These are phyloP conservation scores for Sabuloglossum arenarium DNA, from an alignment of 495 filamentous ascomycete genomes.

Conservation along the genomic window DNA sequence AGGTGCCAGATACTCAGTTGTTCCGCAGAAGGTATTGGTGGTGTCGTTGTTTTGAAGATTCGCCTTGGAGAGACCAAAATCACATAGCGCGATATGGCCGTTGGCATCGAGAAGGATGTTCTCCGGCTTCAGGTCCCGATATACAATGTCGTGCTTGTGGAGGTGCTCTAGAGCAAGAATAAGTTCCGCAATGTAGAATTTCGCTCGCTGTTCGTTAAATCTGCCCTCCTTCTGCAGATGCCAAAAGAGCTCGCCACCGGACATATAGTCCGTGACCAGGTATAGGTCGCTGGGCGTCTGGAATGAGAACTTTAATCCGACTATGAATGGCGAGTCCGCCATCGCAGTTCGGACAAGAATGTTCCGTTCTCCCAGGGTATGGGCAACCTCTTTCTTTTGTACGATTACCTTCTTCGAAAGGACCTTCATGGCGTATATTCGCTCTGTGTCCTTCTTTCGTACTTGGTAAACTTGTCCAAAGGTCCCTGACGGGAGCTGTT, in stretches of 20 bases:
- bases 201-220: slow-evolving; percentile 84
- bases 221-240: slow-evolving; percentile 94
- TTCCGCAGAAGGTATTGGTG: slow-evolving; percentile 97
- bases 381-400: slow-evolving; percentile 96
- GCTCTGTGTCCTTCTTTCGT: slow-evolving; percentile 87
- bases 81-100: slow-evolving; percentile 67
- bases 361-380: slow-evolving; percentile 91
- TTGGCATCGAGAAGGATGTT: slow-evolving; percentile 73
- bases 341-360: slow-evolving; percentile 92
- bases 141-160: slow-evolving; percentile 93
- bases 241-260: slow-evolving; percentile 95
- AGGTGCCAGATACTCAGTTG: slow-evolving; percentile 90
- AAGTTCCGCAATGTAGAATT: slow-evolving; percentile 97
- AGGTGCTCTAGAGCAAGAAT: slow-evolving; percentile 91
- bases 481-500: slow-evolving; percentile 27
- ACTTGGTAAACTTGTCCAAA: slow-evolving; percentile 99
- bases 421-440: slow-evolving; percentile 98
- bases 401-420: slow-evolving; percentile 98
- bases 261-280: slow-evolving; percentile 99
- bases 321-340: slow-evolving; percentile 91
- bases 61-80: slow-evolving; percentile 90
- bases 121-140: slow-evolving; percentile 76
- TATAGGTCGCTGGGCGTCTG: slow-evolving; percentile 94
- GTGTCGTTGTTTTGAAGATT: slow-evolving; percentile 91
- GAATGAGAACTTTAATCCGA: slow-evolving; percentile 96